phyloP scores from a whole-genome alignment of 106 monocot genomes.

The Cymbidium sinense region DNA sequence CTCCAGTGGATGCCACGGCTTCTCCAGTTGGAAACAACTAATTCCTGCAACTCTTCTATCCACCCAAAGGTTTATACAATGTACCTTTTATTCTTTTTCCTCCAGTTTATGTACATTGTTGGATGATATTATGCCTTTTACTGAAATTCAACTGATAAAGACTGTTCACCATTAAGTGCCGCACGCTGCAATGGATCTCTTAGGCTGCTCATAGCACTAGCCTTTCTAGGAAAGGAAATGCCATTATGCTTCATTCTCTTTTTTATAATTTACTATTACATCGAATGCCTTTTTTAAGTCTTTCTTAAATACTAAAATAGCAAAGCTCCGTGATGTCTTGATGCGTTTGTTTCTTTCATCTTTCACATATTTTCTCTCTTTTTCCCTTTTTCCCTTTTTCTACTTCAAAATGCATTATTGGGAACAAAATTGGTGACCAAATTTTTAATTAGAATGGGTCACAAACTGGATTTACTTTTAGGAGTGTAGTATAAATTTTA shows the following conservation, averaged over 20 bases:
- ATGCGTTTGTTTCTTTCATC: no score
- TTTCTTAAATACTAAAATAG: no score
- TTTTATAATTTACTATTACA: neutral
- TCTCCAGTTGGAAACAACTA: conserved; percentile 9
- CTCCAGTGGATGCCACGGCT: conserved; percentile 4
- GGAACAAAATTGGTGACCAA: no score
- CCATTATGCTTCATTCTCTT: neutral
- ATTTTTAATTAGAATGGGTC: no score
- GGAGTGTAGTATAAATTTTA: no score
- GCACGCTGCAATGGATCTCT: neutral
- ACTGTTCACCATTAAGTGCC: neutral
- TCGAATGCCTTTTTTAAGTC: neutral
- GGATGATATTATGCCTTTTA: neutral
- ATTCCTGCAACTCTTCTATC: neutral
- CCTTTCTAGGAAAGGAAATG: neutral
- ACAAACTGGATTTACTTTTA: no score
- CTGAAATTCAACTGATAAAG: neutral
- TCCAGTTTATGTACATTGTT: neutral
- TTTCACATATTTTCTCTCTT: no score
- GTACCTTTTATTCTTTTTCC: neutral
- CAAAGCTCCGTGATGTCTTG: no score
- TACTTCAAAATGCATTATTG: no score
- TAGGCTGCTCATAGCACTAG: neutral
- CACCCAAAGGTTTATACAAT: neutral
- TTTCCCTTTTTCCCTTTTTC: no score